phyloP scores from a whole-genome alignment of 2,329 filamentous ascomycete genomes.

The Colletotrichum horii region DNA sequence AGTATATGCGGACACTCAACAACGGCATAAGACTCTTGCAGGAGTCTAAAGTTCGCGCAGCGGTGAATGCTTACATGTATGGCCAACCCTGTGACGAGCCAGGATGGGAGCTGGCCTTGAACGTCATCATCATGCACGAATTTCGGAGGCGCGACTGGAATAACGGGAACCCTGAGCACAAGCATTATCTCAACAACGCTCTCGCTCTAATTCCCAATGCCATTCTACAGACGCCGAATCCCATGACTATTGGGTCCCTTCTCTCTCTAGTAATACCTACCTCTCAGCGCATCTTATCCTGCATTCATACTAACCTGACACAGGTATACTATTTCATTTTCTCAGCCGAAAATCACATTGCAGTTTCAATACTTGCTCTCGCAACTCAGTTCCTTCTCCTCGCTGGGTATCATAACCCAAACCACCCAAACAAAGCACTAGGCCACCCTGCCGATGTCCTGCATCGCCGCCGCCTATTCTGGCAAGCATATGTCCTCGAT shows the following conservation, averaged over 20 bases:
- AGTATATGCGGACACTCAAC: background rate
- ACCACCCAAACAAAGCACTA: background rate
- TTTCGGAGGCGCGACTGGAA: background rate
- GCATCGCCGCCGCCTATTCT: conserved; percentile 6
- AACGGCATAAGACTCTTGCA: background rate
- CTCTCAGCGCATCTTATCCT: rapidly evolving
- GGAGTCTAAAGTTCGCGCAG: background rate
- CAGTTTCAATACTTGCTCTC: background rate
- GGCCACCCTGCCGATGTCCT: background rate
- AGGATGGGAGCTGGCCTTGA: background rate
- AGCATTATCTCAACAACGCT: background rate
- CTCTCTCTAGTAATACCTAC: background rate
- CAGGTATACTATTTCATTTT: conserved; percentile 4
- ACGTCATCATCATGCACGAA: background rate
- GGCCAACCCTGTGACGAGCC: background rate
- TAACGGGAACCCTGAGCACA: background rate
- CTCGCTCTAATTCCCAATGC: background rate
- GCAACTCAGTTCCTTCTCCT: background rate
- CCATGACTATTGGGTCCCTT: background rate
- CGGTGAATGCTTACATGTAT: background rate
- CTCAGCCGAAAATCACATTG: conserved; percentile 2
- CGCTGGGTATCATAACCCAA: background rate
- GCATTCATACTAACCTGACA: rapidly evolving
- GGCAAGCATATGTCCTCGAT: conserved; percentile 11
- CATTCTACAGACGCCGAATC: background rate